Evolutionary conservation across 208 protist species (phyloP), one percentile per base, ranked within the genome.

Genomic region (Trypanosoma melophagium): DNA sequence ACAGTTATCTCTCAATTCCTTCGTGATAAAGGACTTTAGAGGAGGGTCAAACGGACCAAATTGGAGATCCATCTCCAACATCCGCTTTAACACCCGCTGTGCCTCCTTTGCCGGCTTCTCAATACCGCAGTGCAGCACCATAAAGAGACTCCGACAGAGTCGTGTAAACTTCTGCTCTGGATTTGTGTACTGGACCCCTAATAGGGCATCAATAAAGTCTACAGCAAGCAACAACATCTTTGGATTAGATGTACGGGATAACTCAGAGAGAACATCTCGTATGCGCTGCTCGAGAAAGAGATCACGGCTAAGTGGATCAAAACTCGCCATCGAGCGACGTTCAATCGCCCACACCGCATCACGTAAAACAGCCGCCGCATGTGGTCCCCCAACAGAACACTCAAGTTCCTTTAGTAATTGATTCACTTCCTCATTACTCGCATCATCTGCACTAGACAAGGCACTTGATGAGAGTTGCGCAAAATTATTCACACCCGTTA

Each of bases 1-100:
- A 64, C 88, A 94, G 53, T 75, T 87, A 59, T 96, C 89, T 40
- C 82, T 81, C 7, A 96, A 76, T 64, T 96, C 88, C 68, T 94
- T 96, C 21, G 80, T 76, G 21, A 96, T 81, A 66, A 94, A 95
- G 13, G 60, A 75, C 60, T 92, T 93, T 14, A 96, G 77, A 19
- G 91, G 91, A 7, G 81, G 61, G 25, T 92, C 85, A 2, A 73
- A 71, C 0, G 56, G 61, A 44, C 54, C 40, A 53, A 77, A 83
- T 28, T 81, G 50, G 14, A 81, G 64, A 66, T 93, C 89, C 8
- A 80, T 70, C 59, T 76, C 60, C 4, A 96, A 63, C 79, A 96
- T 78, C n/a, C 74, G 65, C 66, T 83, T 83, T 67, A 90, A 86
- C 12, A 94, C 83, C 14, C 83, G 80, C 69, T 96, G 88, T 19